phyloP scores from a whole-genome alignment of 2,329 filamentous ascomycete genomes.

The Sporothrix sp. region DNA sequence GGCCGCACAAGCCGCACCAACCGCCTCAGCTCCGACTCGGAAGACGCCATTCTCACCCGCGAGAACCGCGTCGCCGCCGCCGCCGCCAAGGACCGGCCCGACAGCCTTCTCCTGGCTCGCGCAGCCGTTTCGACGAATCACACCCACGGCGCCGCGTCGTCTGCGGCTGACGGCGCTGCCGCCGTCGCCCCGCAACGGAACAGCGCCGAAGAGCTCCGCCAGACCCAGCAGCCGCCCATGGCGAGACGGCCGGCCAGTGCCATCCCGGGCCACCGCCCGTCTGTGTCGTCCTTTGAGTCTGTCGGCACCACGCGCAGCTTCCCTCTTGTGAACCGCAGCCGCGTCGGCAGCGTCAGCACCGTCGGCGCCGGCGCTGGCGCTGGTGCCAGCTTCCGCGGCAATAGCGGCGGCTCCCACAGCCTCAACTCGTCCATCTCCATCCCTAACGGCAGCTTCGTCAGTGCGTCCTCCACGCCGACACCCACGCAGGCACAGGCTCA shows the following conservation, averaged over 20 bases:
- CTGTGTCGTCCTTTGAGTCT: conserved; percentile 47
- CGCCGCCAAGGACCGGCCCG: not conserved
- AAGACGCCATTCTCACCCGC: conserved; percentile 1
- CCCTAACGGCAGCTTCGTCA: not conserved
- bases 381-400: conserved; percentile 23
- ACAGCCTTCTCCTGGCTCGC: not conserved
- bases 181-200: conserved; percentile 7
- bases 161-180: not conserved
- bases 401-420: conserved; percentile 4
- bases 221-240: conserved; percentile 11
- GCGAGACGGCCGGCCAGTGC: conserved; percentile 34
- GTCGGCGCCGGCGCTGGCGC: not conserved
- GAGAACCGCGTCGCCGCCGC: not conserved
- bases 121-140: not conserved
- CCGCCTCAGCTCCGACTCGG: conserved; percentile 18
- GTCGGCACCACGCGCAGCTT: conserved; percentile 52
- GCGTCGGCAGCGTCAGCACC: conserved; percentile 8
- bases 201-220: conserved; percentile 16
- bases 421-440: conserved; percentile 4
- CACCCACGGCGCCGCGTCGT: not conserved
- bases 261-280: conserved; percentile 40
- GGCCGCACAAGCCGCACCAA: conserved; percentile 31
- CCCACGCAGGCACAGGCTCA: not conserved
- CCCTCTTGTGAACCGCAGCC: conserved; percentile 37
- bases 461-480: not conserved